Percentiles rank a stretch among this genome's conserved stretches.
Conservation (phyloP, 1,139 yeast species). For the Yamadazyma taylorii region DNA sequence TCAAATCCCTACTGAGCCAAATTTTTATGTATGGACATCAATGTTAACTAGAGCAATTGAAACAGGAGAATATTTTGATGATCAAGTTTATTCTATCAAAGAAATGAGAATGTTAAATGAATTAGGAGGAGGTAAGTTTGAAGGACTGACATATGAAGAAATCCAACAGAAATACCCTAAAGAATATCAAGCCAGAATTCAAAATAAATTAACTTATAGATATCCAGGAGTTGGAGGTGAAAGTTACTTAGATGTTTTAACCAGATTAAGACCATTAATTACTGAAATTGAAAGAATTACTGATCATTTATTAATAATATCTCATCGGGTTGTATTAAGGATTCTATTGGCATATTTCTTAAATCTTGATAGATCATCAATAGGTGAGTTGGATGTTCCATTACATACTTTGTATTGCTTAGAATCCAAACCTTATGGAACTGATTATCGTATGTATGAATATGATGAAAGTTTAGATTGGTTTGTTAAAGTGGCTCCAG, state of each 20-base stretch:
- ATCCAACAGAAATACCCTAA: slow-evolving; percentile 65
- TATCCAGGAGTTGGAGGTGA: slow-evolving; percentile 99
- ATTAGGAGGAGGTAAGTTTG: slow-evolving; percentile 88
- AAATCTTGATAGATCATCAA: slow-evolving; percentile 78
- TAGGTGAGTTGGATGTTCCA: slow-evolving; percentile 91
- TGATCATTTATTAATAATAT: slow-evolving; percentile 77
- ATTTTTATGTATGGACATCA: slow-evolving; percentile 91
- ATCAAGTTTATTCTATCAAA: slow-evolving; percentile 72
- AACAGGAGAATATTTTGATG: slow-evolving; percentile 74
- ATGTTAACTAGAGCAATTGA: slow-evolving; percentile 78
- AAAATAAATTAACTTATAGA: slow-evolving; percentile 76
- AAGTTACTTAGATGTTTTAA: slow-evolving; percentile 88
- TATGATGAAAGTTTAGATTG: slow-evolving; percentile 77
- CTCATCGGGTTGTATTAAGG: slow-evolving; percentile 90
- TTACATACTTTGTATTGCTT: slow-evolving; percentile 85
- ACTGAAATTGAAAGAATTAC: slow-evolving; percentile 91
- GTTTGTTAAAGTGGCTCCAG: slow-evolving; percentile 74
- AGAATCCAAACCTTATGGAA: slow-evolving; percentile 94
- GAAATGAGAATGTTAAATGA: slow-evolving; percentile 94
- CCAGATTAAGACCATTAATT: slow-evolving; percentile 83
- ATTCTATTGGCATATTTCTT: slow-evolving; percentile 85
- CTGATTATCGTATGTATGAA: slow-evolving; percentile 86
- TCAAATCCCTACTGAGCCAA: slow-evolving; percentile 56
- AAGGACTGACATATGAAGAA: slow-evolving; percentile 87
- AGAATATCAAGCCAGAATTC: slow-evolving; percentile 75